Percentiles rank a stretch among this genome's conserved stretches.
phyloP scores from a whole-genome alignment of 352 stramenopile genomes.

The Thraustochytrium sp. region DNA sequence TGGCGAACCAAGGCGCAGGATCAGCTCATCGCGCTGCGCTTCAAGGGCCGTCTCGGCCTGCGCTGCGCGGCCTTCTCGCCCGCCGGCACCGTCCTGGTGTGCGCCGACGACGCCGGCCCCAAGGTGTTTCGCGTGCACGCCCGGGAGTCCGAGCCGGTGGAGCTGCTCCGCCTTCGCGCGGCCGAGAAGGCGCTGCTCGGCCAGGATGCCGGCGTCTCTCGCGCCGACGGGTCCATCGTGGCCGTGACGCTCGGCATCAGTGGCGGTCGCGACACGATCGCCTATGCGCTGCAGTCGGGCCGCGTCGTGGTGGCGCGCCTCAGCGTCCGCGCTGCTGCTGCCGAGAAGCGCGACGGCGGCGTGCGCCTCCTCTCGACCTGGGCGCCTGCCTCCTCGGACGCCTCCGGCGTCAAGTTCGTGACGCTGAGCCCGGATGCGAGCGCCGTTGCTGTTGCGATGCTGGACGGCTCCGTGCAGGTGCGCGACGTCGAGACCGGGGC shows the following conservation, averaged over 20 bases:
- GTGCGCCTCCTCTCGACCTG: not conserved
- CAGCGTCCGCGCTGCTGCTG: not conserved
- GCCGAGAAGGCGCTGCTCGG: slow-evolving; percentile 70
- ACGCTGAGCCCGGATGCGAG: slow-evolving; percentile 52
- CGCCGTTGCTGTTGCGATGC: slow-evolving; percentile 51
- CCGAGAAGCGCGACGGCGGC: not conserved
- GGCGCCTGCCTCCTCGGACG: not conserved
- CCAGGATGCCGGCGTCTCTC: slow-evolving; percentile 71
- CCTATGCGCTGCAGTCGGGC: not conserved
- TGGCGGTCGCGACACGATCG: not conserved
- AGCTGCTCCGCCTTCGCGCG: slow-evolving; percentile 67
- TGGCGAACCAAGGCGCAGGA: slow-evolving; percentile 61
- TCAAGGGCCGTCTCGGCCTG: slow-evolving; percentile 69
- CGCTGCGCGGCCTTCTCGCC: slow-evolving; percentile 70
- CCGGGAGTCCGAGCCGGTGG: slow-evolving; percentile 57
- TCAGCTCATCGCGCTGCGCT: slow-evolving; percentile 69
- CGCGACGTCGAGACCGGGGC: not conserved
- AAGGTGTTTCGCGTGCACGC: slow-evolving; percentile 75
- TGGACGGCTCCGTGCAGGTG: not conserved
- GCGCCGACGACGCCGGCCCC: slow-evolving; percentile 69
- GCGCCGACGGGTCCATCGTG: slow-evolving; percentile 69
- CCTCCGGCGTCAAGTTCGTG: slow-evolving; percentile 46
- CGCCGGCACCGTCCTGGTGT: slow-evolving; percentile 73
- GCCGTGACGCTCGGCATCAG: slow-evolving; percentile 71
- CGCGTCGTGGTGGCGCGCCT: not conserved